Evolutionary conservation across 2,329 filamentous ascomycete genomes (phyloP).

Genomic region (Alternaria sp.): DNA sequence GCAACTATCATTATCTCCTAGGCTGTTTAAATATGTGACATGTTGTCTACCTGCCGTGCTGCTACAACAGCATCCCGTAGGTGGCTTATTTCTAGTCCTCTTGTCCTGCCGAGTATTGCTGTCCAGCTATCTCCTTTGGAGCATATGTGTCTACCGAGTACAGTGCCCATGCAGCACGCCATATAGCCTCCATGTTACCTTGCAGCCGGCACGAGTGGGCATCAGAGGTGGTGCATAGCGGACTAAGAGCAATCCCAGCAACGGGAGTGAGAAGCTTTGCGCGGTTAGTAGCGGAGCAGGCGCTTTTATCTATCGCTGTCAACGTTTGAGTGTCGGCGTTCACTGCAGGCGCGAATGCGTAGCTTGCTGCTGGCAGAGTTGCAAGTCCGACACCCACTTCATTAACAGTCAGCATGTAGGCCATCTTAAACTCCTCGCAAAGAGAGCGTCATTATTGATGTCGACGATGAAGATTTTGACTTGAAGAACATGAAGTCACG

Average conservation of each 20-base stretch:
- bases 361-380: neutral
- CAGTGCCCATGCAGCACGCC: no score
- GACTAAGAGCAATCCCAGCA: no score
- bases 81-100: neutral
- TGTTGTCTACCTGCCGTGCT: neutral
- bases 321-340: neutral
- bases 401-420: neutral
- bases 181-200: no score
- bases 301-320: neutral
- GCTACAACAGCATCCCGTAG: neutral
- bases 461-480: neutral
- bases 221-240: no score
- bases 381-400: neutral
- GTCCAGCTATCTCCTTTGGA: neutral
- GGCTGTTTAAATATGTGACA: neutral
- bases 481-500: neutral
- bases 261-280: neutral
- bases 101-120: neutral
- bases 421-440: neutral
- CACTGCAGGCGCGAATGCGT: neutral
- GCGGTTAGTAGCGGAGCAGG: no score
- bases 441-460: no score
- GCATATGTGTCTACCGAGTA: no score
- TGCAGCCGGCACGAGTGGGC: no score
- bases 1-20: no score